phyloP scores from a whole-genome alignment of 805 yeast species.

The Ogataea ramenticola region DNA sequence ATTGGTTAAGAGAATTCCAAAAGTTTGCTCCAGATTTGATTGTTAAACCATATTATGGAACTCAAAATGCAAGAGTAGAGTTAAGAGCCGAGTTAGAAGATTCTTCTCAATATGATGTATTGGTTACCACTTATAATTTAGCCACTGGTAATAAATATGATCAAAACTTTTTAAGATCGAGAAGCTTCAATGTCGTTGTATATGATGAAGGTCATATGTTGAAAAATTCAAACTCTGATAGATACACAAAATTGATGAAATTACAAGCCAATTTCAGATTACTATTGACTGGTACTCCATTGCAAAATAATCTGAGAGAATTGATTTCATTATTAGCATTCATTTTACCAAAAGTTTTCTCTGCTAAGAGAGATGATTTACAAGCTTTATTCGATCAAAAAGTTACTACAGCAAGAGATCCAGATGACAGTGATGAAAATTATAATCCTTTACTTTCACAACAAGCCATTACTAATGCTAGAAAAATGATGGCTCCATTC shows the following conservation, averaged over 20 bases:
- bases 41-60: slow-evolving; percentile 92
- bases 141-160: slow-evolving; percentile 86
- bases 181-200: slow-evolving; percentile 78
- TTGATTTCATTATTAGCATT: slow-evolving; percentile 85
- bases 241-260: slow-evolving; percentile 82
- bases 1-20: slow-evolving; percentile 92
- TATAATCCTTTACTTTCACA: slow-evolving; percentile 80
- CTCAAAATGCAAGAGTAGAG: slow-evolving; percentile 77
- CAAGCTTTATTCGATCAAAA: slow-evolving; percentile 81
- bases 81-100: slow-evolving; percentile 62
- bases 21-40: slow-evolving; percentile 77
- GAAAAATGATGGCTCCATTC: slow-evolving; percentile 98
- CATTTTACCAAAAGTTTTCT: slow-evolving; percentile 78
- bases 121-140: slow-evolving; percentile 89
- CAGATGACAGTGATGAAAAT: slow-evolving; percentile 25
- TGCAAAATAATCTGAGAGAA: slow-evolving; percentile 89
- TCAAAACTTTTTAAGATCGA: slow-evolving; percentile 64
- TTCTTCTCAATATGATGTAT: slow-evolving; percentile 63
- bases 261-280: slow-evolving; percentile 78
- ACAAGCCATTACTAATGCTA: slow-evolving; percentile 89
- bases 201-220: slow-evolving; percentile 98
- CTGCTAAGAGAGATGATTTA: slow-evolving; percentile 74
- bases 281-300: slow-evolving; percentile 91
- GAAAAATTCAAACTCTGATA: slow-evolving; percentile 80
- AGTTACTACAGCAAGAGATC: slow-evolving; percentile 40